Percentiles rank a stretch among this genome's conserved stretches.
phyloP scores from a whole-genome alignment of 345 rosid genomes.

The Bruguiera gymnorhiza region DNA sequence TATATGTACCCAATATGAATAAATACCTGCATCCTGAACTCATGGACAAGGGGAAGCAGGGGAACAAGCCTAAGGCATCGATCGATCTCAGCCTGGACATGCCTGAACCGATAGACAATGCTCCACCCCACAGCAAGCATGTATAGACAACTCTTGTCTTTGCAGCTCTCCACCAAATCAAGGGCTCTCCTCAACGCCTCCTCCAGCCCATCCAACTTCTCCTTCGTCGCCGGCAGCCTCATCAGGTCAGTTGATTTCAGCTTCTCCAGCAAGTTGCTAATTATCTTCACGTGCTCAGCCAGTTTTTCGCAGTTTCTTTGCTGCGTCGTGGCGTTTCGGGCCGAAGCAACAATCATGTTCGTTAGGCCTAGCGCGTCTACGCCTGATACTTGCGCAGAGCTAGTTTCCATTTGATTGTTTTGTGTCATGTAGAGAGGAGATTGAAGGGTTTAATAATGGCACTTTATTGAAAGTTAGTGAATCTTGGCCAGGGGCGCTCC shows the following conservation, averaged over 20 bases:
- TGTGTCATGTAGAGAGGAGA: not conserved
- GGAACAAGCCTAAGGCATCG: conserved; percentile 33
- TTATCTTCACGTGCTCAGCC: conserved; percentile 36
- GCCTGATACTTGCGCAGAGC: conserved; percentile 22
- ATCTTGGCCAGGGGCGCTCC: too few relatives aligned
- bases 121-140: conserved; percentile 47
- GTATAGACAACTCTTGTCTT: conserved; percentile 32
- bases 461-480: not conserved
- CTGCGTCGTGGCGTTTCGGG: conserved; percentile 29
- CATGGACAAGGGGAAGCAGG: conserved; percentile 37
- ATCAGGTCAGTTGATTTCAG: conserved; percentile 30
- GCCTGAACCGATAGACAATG: conserved; percentile 36
- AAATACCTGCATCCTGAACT: conserved; percentile 34
- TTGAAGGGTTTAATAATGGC: not conserved
- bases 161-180: conserved; percentile 35
- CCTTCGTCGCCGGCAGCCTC: conserved; percentile 31
- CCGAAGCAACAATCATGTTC: conserved; percentile 28
- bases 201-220: conserved; percentile 39
- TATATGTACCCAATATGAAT: not conserved
- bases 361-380: conserved; percentile 26
- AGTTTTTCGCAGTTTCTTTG: conserved; percentile 36
- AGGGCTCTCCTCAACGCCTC: conserved; percentile 33
- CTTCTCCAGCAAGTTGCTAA: conserved; percentile 36
- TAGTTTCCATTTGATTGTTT: not conserved
- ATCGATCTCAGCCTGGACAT: conserved; percentile 39